Conservation (phyloP, 306 rosid species). For the Lithocarpus polystachyus region DNA sequence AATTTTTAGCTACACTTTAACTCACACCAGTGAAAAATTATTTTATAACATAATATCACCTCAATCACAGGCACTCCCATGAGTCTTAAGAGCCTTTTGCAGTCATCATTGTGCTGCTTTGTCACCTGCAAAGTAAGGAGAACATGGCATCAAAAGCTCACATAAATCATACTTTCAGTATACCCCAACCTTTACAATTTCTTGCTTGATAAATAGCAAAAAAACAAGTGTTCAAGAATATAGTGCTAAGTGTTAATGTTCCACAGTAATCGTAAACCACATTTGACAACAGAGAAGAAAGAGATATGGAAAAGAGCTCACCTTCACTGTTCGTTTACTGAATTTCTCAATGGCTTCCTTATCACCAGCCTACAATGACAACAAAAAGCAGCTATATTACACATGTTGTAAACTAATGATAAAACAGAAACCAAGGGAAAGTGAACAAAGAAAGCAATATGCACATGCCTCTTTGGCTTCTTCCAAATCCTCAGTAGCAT, state of each 20-base stretch:
- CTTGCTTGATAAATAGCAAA: conserved; percentile 2
- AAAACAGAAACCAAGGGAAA: background rate
- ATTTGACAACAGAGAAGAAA: background rate
- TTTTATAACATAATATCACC: conserved; percentile 45
- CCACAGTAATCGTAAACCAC: background rate
- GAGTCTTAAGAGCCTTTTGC: conserved; percentile 82
- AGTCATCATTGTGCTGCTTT: conserved; percentile 92
- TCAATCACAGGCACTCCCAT: conserved; percentile 98
- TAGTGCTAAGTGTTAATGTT: background rate
- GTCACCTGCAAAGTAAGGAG: conserved; percentile 64
- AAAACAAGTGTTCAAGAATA: background rate
- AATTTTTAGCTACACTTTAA: background rate
- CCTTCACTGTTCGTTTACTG: conserved; percentile 98
- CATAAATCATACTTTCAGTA: background rate
- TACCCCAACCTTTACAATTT: background rate
- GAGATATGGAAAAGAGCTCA: conserved; percentile 20
- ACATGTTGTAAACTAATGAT: background rate
- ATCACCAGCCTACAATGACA: conserved; percentile 53
- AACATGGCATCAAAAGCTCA: conserved; percentile 17
- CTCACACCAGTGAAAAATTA: background rate
- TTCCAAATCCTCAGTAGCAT: conserved; percentile 71
- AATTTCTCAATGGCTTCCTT: conserved; percentile 94
- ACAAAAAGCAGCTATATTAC: conserved; percentile 21
- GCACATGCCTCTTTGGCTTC: conserved; percentile 63
- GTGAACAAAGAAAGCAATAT: background rate